Percentiles rank a stretch among this genome's conserved stretches.
These are phyloP conservation scores for Ophiosphaerella korrae DNA, from an alignment of 2,329 filamentous ascomycete species.

Conservation along the genomic window DNA sequence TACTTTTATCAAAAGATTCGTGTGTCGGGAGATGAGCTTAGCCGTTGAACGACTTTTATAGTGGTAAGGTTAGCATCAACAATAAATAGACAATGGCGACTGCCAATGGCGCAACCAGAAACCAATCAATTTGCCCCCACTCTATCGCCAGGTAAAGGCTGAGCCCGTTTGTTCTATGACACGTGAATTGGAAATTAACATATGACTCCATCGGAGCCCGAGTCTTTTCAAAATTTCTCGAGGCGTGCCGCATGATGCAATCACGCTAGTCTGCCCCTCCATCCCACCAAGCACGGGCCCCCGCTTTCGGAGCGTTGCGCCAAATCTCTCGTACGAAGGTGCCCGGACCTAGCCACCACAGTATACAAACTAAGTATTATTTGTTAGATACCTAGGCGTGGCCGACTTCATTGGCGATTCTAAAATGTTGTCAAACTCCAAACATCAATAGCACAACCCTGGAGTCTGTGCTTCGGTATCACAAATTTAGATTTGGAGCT, in stretches of 20 bases:
- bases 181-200: constrained; percentile 11
- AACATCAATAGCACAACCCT: neutral
- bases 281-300: constrained; percentile 18
- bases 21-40: neutral
- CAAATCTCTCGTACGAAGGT: neutral
- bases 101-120: constrained; percentile 20
- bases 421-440: neutral
- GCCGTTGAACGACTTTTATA: neutral
- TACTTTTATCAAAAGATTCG: neutral
- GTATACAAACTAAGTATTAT: no score
- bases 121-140: constrained; percentile 22
- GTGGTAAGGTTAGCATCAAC: constrained; percentile 14
- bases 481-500: no score
- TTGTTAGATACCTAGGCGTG: no score
- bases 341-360: no score
- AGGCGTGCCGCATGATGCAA: constrained; percentile 41
- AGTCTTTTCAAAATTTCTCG: constrained; percentile 34
- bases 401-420: no score
- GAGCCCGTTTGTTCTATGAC: constrained; percentile 3
- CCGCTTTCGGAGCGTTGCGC: constrained; percentile 6
- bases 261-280: constrained; percentile 22
- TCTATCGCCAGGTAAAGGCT: constrained; percentile 14
- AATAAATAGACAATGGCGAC: constrained; percentile 19
- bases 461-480: no score
- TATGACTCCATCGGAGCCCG: constrained; percentile 19